Conservation (phyloP, 2,329 filamentous ascomycete genomes). For the Verticillium longisporum region DNA sequence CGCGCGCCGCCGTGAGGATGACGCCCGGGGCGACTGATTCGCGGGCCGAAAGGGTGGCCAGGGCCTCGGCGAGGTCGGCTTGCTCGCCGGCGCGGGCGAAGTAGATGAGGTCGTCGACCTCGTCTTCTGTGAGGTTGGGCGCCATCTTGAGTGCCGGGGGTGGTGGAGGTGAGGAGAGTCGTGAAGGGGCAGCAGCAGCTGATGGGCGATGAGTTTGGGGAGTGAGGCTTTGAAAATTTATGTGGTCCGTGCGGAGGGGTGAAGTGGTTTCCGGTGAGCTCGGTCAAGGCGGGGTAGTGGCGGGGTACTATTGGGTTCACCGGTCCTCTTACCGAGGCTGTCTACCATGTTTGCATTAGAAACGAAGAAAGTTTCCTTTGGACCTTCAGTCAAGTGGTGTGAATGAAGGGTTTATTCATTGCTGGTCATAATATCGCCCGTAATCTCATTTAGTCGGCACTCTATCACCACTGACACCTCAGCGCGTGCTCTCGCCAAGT, state of each 20-base stretch:
- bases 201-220: neutral
- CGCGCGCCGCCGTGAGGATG: slow-evolving; percentile 63
- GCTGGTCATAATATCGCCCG: too few relatives aligned
- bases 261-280: neutral
- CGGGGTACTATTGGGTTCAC: neutral
- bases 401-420: too few relatives aligned
- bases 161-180: neutral
- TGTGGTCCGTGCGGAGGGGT: neutral
- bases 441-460: too few relatives aligned
- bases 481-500: too few relatives aligned
- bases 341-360: too few relatives aligned
- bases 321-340: neutral
- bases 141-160: slow-evolving; percentile 26
- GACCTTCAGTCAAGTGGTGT: too few relatives aligned
- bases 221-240: slow-evolving; percentile 7
- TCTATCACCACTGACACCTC: too few relatives aligned
- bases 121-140: slow-evolving; percentile 61
- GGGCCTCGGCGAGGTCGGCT: slow-evolving; percentile 53
- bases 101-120: slow-evolving; percentile 89
- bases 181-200: neutral
- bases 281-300: neutral
- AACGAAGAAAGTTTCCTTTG: too few relatives aligned
- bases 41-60: slow-evolving; percentile 54
- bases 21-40: slow-evolving; percentile 54
- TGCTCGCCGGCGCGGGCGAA: slow-evolving; percentile 73